Evolutionary conservation across 2,329 filamentous ascomycete genomes (phyloP), one percentile per base, ranked within the genome.

Genomic region (Stagonosporopsis cucurbitacearum): DNA sequence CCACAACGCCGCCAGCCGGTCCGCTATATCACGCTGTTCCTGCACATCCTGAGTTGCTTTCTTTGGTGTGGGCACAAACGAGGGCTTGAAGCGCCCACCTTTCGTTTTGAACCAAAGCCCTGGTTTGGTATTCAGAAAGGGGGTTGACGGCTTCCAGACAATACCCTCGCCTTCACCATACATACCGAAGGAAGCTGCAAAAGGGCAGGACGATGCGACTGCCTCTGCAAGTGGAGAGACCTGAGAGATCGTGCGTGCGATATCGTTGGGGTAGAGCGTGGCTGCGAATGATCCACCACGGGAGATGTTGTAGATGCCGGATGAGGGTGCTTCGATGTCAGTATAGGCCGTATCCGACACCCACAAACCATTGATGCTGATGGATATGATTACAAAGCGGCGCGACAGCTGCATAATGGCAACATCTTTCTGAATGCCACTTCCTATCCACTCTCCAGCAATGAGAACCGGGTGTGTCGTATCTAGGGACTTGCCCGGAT

Each of bases 371-470:
- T 71, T 69, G 33, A 70, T 64, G 17, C 65, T 66, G 26, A 63
- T 35, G 0, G 66, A 72, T 15, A 71, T 58, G 33, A 73, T 66
- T 52, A 68, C 68, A 32, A 72, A 58, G 26, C 67, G 68, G 6
- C 62, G 66, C 0, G 66, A 66, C 6, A 72, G 60, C 4, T 59
- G 53, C 1, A 62, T 53, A 1, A 71, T 56, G 6, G 67, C 69
- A 13, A 71, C 64, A n/a, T 53, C 57, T 54, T 67, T 70, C 56
- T 71, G 69, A 12, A 71, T 66, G 12, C 60, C 66, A 11, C 59
- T 28, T 23, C 69, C 67, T 13, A 73, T 66, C 68, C 68, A 73
- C 48, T 73, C 68, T 8, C 70, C 70, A 0, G 68, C 68, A n/a
- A 73, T 67, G 3, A 64, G 55, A 2, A 71, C 17, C 1, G 68